phyloP scores from a whole-genome alignment of 1,284 basidiomycete genomes.

The Leucoagaricus sp. region DNA sequence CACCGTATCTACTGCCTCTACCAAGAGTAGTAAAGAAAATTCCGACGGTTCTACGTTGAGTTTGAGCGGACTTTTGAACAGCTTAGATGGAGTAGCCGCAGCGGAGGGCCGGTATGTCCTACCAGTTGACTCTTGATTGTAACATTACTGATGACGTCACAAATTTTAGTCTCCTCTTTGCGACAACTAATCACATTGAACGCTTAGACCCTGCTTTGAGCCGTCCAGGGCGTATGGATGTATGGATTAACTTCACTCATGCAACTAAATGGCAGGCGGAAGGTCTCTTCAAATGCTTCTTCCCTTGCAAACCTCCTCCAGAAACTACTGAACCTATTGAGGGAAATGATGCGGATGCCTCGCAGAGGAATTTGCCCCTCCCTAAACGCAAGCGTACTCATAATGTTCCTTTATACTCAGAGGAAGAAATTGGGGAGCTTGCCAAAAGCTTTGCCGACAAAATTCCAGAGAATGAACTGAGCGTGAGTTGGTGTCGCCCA shows the following conservation, averaged over 20 bases:
- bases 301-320: conserved; percentile 62
- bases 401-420: conserved; percentile 67
- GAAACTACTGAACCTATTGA: conserved; percentile 28
- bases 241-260: conserved; percentile 86
- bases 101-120: conserved; percentile 75
- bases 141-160: background rate
- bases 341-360: conserved; percentile 44
- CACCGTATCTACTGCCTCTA: conserved; percentile 39
- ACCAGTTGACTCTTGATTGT: background rate
- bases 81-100: conserved; percentile 84
- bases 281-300: conserved; percentile 90
- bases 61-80: conserved; percentile 80
- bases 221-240: conserved; percentile 83
- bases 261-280: conserved; percentile 87
- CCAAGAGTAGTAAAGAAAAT: conserved; percentile 39
- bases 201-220: conserved; percentile 81
- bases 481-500: conserved; percentile 48
- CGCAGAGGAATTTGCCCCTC: conserved; percentile 65
- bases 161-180: conserved; percentile 63
- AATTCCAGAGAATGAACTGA: conserved; percentile 81
- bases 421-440: conserved; percentile 70
- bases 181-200: conserved; percentile 85
- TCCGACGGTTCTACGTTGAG: conserved; percentile 73
- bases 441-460: conserved; percentile 76
- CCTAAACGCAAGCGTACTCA: conserved; percentile 65